phyloP scores from a whole-genome alignment of 768 basidiomycete species.

The Stropharia rugosoannulata region DNA sequence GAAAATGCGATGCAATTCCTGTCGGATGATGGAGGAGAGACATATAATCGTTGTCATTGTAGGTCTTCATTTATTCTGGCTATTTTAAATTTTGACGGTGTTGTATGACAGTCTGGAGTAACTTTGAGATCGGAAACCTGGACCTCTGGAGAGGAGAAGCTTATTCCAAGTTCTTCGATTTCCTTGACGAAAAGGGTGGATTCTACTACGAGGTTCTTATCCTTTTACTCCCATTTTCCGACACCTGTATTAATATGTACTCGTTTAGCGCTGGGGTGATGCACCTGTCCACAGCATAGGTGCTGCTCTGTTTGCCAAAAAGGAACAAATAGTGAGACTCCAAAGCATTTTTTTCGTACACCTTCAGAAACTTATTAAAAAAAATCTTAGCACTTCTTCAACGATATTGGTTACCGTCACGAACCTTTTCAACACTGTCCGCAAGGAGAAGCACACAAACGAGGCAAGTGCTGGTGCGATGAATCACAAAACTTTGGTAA shows the following conservation, averaged over 20 bases:
- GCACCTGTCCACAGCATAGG: constrained; percentile 90
- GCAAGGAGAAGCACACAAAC: constrained; percentile 67
- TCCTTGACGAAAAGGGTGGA: constrained; percentile 76
- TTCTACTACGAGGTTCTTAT: constrained; percentile 80
- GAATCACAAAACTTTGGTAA: constrained; percentile 70
- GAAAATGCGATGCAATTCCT: constrained; percentile 84
- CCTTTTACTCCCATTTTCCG: neutral
- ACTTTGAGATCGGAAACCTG: constrained; percentile 88
- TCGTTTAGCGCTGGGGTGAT: constrained; percentile 83
- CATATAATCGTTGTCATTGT: constrained; percentile 81
- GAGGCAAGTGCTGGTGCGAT: constrained; percentile 89
- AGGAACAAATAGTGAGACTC: constrained; percentile 67
- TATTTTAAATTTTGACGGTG: neutral
- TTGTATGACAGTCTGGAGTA: constrained; percentile 72
- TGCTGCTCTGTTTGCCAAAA: constrained; percentile 83
- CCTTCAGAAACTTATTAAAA: neutral
- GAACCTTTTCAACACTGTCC: constrained; percentile 95
- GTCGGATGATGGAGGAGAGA: constrained; percentile 71
- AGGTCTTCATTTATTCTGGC: constrained; percentile 19
- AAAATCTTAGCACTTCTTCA: constrained; percentile 73
- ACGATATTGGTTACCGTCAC: constrained; percentile 91
- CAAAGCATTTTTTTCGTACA: neutral
- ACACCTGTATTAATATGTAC: neutral
- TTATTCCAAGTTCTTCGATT: constrained; percentile 82
- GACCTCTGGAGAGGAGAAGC: constrained; percentile 84